These are phyloP conservation scores for Fusarium tanahbumbuense DNA, from an alignment of 2,329 filamentous ascomycete species.

Conservation along the genomic window DNA sequence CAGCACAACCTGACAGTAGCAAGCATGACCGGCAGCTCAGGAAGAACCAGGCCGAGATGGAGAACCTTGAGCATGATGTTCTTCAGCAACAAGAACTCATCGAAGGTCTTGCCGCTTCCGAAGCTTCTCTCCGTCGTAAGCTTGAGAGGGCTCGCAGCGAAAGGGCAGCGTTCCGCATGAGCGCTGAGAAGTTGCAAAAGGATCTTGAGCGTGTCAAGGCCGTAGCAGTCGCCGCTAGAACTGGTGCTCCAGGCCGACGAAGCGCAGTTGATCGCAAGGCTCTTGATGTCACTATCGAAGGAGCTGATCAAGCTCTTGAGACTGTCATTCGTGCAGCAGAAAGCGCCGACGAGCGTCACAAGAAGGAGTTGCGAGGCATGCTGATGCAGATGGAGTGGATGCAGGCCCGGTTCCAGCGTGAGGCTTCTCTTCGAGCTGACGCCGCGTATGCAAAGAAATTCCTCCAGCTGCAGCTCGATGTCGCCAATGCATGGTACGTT, in stretches of 20 bases:
- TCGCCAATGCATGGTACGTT: slow-evolving; percentile 91
- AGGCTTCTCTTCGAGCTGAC: slow-evolving; percentile 82
- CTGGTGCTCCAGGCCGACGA: slow-evolving; percentile 19
- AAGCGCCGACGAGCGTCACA: slow-evolving; percentile 75
- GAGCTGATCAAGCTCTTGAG: slow-evolving; percentile 65
- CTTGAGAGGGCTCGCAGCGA: slow-evolving; percentile 77
- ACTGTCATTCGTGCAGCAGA: slow-evolving; percentile 68
- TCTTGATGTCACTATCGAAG: slow-evolving; percentile 49
- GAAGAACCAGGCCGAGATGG: slow-evolving; percentile 71
- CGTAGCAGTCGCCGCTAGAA: slow-evolving; percentile 50
- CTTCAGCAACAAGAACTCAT: slow-evolving; percentile 75
- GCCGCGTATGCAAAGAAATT: slow-evolving; percentile 89
- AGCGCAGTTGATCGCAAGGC: slow-evolving; percentile 40
- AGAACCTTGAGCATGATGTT: slow-evolving; percentile 79
- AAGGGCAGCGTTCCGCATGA: slow-evolving; percentile 65
- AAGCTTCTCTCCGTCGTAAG: slow-evolving; percentile 71
- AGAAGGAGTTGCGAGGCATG: slow-evolving; percentile 82
- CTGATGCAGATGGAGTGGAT: slow-evolving; percentile 93
- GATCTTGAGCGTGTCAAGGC: slow-evolving; percentile 62
- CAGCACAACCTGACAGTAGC: slow-evolving; percentile 54
- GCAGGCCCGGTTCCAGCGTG: slow-evolving; percentile 81
- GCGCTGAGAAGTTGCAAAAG: slow-evolving; percentile 65
- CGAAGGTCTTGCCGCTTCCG: slow-evolving; percentile 65
- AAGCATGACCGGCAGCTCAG: slow-evolving; percentile 71
- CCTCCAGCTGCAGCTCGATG: slow-evolving; percentile 80